Base-by-base conservation (phyloP, 78 protist genomes). In the Andalucia godoyi region DNA sequence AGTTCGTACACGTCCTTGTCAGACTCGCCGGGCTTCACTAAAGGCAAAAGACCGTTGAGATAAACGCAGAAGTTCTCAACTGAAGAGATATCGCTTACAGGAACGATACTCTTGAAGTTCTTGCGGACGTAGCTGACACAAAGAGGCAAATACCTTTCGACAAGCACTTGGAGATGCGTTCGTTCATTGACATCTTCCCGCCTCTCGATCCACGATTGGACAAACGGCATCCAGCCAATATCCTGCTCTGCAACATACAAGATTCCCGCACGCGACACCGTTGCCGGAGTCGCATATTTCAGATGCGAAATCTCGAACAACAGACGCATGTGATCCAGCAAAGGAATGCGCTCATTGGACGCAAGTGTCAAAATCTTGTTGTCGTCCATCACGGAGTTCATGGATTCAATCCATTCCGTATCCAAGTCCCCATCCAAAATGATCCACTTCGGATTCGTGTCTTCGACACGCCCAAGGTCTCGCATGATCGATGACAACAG, bases 301-400 rank as follows among this genome's bases (percentile, higher is more conserved):
- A 90, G 47, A 54, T 83, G 38, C 23, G 57, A 60, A 54, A 90
- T 57, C 73, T 90, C 95, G 45, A 90, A 83, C 61, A 90, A 8
- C 17, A 90, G 49, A 9, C 92, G 76, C 95, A 90, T 90, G 52
- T 74, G 29, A 2, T 68, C 42, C 36, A 57, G 54, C 36, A 90
- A 76, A 21, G 89, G 85, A 42, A 90, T 77, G 37, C 95, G 87
- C 65, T 90, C 95, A 71, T 90, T 90, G 27, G 77, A 58, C 23
- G 84, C 90, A 23, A 90, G 84, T 25, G 95, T 90, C 23, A 90
- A 68, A 39, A 84, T 66, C 81, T 81, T 83, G 85, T 90, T 90
- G 74, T 90, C 95, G 72, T 90, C 95, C 92, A 86, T 79, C 21
- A 85, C 92, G 5, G 92, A 84, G 86, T 90, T 90, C 77, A 90